Evolutionary conservation across 139 green algal genomes (phyloP), one percentile per base, ranked within the genome.

Genomic region (Volvox reticuliferus): DNA sequence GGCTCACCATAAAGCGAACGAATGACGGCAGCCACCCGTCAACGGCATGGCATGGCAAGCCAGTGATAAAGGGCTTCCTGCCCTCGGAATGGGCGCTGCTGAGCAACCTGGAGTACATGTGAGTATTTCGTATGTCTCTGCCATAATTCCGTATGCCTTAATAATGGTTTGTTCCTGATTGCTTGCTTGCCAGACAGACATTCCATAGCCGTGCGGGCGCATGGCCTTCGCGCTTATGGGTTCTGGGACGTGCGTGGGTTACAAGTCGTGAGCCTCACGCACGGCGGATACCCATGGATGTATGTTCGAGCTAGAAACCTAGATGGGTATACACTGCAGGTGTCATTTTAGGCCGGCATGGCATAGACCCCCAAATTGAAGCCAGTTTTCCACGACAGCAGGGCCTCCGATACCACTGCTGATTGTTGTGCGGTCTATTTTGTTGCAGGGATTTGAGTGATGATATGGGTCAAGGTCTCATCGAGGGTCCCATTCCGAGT

Each of bases 11-110:
- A 36, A 71, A 71, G 37, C 85, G 85, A 69, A 89, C 85, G 1
- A 26, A 24, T 21, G 85, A 89, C 28, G 69, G n/a, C n/a, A 17
- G 44, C 24, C 69, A 82, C 69, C 1, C 17, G 21, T 28, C 37
- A 20, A 21, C 28, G 16, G 20, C 18, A 6, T 89, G 69, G 69
- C 18, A 1, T 20, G 32, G 37, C 44, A 19, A 21, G 28, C 69
- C 85, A 2, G 35, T 71, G 17, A 55, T 82, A 1, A 24, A 22
- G 5, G 85, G 85, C 14, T 75, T 69, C 18, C 69, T 89, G 85
- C 85, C 85, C 12, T 36, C 85, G 17, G 85, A 89, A 14, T 89
- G 85, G 85, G 85, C 85, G 28, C n/a, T 68, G 17, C 78, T 89
- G 22, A 1, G 6, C 17, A 89, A 82, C 36, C 37, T 89, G n/a